phyloP scores from a whole-genome alignment of 108 stramenopile genomes.

The Asterionellopsis glacialis region DNA sequence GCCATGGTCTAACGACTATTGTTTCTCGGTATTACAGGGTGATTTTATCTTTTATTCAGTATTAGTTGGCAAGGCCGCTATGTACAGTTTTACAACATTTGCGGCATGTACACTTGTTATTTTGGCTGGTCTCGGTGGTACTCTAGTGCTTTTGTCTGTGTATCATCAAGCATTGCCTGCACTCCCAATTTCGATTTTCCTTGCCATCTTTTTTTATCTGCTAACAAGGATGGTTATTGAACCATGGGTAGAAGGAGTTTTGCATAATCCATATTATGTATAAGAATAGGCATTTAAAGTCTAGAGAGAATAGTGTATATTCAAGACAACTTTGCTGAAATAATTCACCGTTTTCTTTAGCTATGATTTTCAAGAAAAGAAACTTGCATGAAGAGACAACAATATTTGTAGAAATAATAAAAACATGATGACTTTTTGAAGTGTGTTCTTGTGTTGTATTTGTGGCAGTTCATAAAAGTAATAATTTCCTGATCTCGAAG shows the following conservation, averaged over 20 bases:
- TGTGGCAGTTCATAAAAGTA: too few species aligned
- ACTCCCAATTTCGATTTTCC: conserved; percentile 81
- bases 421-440: too few species aligned
- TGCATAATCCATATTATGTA: conserved; percentile 68
- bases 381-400: too few species aligned
- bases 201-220: conserved; percentile 80
- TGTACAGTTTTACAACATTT: conserved; percentile 88
- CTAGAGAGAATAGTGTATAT: too few species aligned
- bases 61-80: conserved; percentile 89
- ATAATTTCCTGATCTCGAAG: too few species aligned
- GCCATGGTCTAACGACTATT: conserved; percentile 25
- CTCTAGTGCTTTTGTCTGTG: conserved; percentile 86
- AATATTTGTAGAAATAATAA: too few species aligned
- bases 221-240: conserved; percentile 59
- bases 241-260: conserved; percentile 70
- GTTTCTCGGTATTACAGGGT: conserved; percentile 22
- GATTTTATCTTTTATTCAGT: conserved; percentile 98
- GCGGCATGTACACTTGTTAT: conserved; percentile 86
- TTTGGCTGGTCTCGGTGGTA: conserved; percentile 86
- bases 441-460: too few species aligned
- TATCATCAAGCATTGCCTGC: conserved; percentile 92
- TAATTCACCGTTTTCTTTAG: too few species aligned
- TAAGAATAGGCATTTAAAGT: conserved; percentile 10
- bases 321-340: too few species aligned
- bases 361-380: too few species aligned